Evolutionary conservation across 2,329 filamentous ascomycete species (phyloP), one percentile per base, ranked within the genome.

Genomic region (Penicillium concentricum): DNA sequence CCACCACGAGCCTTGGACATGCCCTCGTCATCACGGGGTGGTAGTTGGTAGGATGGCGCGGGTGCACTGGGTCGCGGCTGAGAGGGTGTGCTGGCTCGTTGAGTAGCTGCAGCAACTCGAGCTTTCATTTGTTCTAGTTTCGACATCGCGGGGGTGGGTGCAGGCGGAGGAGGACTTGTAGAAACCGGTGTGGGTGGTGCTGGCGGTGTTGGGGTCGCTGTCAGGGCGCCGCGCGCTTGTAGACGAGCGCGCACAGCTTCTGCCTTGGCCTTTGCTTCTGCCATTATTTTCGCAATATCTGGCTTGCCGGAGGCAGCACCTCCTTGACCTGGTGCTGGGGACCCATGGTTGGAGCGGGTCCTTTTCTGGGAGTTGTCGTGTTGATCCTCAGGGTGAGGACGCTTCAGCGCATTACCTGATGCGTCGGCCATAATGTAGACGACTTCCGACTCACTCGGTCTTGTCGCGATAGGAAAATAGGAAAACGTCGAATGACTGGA

Each of bases 71-170:
- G 60, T 79, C 84, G 74, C 73, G 78, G 73, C 64, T 77, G 69
- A n/a, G 74, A 67, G 20, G 75, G 62, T 18, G 75, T 64, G 37
- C 73, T 74, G 39, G 76, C 74, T 68, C 77, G 79, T 30, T 78
- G 79, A 45, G 90, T 88, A 51, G 90, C 89, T 48, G 89, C 89
- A 46, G 89, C 88, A 13, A 94, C 88, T 65, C 90, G 84, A 24
- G 90, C 90, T 73, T 89, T 92, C 70, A 95, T 82, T 42, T 89
- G 87, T 46, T 90, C 91, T 62, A 93, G 84, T 81, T 74, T 91
- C 81, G 69, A 87, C 81, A 61, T 84, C 81, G 68, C 84, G 22
- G 76, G 61, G 44, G 67, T 66, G 28, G 71, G 49, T 30, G 69
- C 56, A n/a, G 75, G 63, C 43, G 72, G 70, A 49, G 69, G 70